Evolutionary conservation across 805 yeast species (phyloP), one percentile per base, ranked within the genome.

Genomic region (Brettanomyces sp.): DNA sequence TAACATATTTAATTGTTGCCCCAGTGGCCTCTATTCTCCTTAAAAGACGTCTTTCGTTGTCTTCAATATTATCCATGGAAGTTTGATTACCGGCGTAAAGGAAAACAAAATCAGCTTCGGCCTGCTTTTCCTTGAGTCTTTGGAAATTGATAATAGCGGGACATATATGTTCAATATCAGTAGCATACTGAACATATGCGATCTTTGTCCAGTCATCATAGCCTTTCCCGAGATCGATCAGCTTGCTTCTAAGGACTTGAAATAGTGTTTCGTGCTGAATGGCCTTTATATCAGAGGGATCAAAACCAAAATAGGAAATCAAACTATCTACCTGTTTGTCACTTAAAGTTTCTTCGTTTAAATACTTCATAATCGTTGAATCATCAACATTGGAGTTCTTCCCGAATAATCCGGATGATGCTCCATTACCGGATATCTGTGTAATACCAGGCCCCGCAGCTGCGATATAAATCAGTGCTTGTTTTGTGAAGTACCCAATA

Each of bases 101-200:
- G 5, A 81, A 49, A 4, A 79, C 70, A 47, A 78, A 52, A 44
- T 75, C 66, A 0, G 79, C 77, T 44, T 68, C 63, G 1, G 74
- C 61, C 14, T 38, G 33, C 3, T 33, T 13, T 62, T 56, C 25
- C 33, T 65, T 57, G 42, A 81, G 55, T 25, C 62, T 63, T 3
- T 64, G 56, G 38, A 74, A 67, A 49, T 77, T 73, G 53, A 78
- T 64, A 38, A 80, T 52, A 3, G 80, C 74, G 41, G 76, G 68
- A 49, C 80, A 73, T 45, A 80, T 58, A 51, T 80, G 77, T 22
- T 67, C 63, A 8, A 64, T 52, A 45, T 72, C 66, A 0, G 86
- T 77, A 4, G 82, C 84, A 58, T 80, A 80, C 44, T 76, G 76
- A 4, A 79, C 76, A 55, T 81, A 81, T 0, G 84, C 85, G 37